A percentile compares a stretch with the other conserved stretches of the same genome.
Conservation (phyloP, 164 flowering plant species). For the Aristolochia fimbriata region DNA sequence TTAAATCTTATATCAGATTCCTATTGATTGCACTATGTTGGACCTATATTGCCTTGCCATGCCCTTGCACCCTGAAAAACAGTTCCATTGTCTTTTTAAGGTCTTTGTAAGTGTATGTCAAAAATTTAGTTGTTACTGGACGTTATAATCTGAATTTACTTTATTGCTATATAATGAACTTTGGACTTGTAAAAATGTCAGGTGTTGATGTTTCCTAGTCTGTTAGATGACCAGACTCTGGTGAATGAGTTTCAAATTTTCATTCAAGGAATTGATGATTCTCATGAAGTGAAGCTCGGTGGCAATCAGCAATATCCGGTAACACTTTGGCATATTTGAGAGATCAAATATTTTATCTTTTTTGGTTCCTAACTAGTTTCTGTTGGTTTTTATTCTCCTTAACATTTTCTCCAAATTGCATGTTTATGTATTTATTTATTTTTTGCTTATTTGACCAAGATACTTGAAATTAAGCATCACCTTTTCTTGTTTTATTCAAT, state of each 20-base stretch:
- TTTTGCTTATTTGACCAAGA: too few species aligned
- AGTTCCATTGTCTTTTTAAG: too few species aligned
- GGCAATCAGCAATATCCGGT: slow-evolving; percentile 90
- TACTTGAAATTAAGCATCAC: too few species aligned
- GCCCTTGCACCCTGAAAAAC: too few species aligned
- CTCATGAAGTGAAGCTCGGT: slow-evolving; percentile 70
- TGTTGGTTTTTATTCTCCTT: too few species aligned
- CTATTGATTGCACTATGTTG: neutral
- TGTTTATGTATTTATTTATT: too few species aligned
- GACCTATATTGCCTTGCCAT: too few species aligned
- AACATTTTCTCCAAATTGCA: too few species aligned
- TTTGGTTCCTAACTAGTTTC: too few species aligned
- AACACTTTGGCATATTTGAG: slow-evolving; percentile 6
- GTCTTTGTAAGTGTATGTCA: neutral
- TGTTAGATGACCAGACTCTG: slow-evolving; percentile 73
- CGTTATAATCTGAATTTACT: neutral
- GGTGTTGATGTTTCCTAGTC: slow-evolving; percentile 76
- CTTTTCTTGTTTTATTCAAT: neutral
- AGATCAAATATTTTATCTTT: too few species aligned
- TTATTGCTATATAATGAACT: neutral
- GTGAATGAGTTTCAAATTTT: slow-evolving; percentile 63
- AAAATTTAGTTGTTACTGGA: neutral
- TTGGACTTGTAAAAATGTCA: slow-evolving; percentile 16
- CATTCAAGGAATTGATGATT: slow-evolving; percentile 70
- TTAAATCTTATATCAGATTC: neutral